These are phyloP conservation scores for Thelonectria olida DNA, from an alignment of 2,329 filamentous ascomycete genomes.

Conservation along the genomic window DNA sequence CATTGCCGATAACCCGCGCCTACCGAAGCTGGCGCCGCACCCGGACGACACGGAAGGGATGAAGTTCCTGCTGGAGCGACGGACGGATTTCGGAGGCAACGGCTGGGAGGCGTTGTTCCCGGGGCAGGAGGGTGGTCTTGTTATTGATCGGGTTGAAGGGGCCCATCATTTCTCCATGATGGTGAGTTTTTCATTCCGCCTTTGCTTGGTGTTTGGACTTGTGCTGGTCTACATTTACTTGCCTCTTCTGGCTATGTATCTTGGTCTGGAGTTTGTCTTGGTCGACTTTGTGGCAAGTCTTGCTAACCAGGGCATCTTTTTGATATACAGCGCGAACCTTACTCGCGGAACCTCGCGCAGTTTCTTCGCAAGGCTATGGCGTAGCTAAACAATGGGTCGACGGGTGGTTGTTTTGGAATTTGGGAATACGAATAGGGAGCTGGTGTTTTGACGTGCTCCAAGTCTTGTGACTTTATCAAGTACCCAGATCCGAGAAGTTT, in stretches of 20 bases:
- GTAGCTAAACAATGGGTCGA: no score
- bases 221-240: background rate
- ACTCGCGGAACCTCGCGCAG: background rate
- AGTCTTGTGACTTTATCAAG: no score
- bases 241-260: background rate
- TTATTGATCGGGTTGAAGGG: conserved; percentile 1
- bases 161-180: conserved; percentile 24
- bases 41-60: conserved; percentile 7
- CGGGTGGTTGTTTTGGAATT: no score
- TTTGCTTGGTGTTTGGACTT: background rate
- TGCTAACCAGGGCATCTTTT: background rate
- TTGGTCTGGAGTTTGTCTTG: background rate
- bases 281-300: background rate
- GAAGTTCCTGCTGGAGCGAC: conserved; percentile 10
- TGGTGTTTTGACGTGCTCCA: no score
- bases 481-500: no score
- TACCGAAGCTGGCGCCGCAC: background rate
- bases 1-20: background rate
- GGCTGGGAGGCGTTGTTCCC: conserved; percentile 11
- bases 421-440: no score
- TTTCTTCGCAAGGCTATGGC: background rate
- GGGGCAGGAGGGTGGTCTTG: background rate
- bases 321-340: background rate
- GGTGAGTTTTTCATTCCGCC: background rate
- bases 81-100: conserved; percentile 8